Conservation (phyloP, 2,329 filamentous ascomycete species). For the Apiospora aurea region DNA sequence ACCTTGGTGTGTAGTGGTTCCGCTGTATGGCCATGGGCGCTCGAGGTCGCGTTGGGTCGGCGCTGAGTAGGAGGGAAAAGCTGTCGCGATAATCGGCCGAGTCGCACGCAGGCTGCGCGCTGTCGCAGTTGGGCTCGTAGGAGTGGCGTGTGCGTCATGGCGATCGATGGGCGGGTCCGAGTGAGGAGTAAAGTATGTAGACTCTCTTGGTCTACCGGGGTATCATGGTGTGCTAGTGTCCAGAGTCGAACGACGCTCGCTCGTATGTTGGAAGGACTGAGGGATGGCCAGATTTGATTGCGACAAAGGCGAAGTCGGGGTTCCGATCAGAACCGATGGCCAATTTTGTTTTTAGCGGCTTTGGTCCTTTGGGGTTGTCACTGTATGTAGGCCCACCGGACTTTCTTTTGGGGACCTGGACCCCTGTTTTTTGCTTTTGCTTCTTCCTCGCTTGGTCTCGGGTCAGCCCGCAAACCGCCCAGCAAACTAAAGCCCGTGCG, state of each 20-base stretch:
- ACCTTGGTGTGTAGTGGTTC: no score
- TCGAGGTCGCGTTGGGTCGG: neutral
- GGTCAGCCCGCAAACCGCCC: neutral
- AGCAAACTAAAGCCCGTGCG: neutral
- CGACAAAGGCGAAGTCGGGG: neutral
- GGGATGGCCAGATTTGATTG: neutral
- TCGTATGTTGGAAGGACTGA: neutral
- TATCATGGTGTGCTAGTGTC: neutral
- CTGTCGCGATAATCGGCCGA: neutral
- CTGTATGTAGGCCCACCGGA: neutral
- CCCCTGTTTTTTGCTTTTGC: constrained; percentile 5
- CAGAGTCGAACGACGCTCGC: neutral
- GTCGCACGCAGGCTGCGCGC: neutral
- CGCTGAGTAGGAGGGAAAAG: neutral
- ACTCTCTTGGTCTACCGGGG: neutral
- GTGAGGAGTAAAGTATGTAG: no score
- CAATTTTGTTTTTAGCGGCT: neutral
- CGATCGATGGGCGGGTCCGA: neutral
- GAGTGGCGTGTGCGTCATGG: neutral
- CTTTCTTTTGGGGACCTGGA: neutral
- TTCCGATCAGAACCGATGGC: neutral
- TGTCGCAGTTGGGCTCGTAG: neutral
- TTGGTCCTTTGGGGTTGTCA: neutral
- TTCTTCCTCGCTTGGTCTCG: neutral
- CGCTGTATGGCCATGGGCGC: neutral